phyloP scores from a whole-genome alignment of 257 asterid species.

The Plantago ovata region DNA sequence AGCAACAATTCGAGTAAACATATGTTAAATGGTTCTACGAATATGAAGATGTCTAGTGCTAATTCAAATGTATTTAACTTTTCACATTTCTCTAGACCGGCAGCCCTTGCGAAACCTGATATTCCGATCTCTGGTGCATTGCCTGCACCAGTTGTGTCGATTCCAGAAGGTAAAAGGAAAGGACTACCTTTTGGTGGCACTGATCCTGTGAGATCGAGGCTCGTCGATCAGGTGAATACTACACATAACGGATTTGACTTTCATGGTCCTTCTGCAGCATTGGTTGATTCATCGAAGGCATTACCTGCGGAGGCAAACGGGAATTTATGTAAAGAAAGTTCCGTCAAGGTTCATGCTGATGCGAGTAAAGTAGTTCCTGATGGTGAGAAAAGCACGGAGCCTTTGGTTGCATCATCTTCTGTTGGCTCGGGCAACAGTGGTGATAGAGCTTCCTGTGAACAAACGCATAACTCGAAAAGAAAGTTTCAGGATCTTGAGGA shows the following conservation, averaged over 20 bases:
- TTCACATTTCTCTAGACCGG: constrained; percentile 69
- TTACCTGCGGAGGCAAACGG: constrained; percentile 30
- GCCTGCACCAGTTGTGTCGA: constrained; percentile 36
- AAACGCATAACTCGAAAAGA: constrained; percentile 53
- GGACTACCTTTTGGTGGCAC: constrained; percentile 20
- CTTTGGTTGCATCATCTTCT: constrained; percentile 74
- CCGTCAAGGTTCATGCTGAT: constrained; percentile 26
- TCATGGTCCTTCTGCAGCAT: constrained; percentile 24
- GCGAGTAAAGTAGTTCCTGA: constrained; percentile 30
- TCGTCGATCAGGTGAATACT: constrained; percentile 24
- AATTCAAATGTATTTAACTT: constrained; percentile 54
- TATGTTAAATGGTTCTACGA: constrained; percentile 26
- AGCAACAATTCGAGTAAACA: constrained; percentile 34
- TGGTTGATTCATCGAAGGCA: constrained; percentile 16
- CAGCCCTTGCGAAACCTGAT: constrained; percentile 39
- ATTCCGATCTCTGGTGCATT: constrained; percentile 32
- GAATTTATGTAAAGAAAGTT: constrained; percentile 31
- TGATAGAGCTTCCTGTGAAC: constrained; percentile 70
- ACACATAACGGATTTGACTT: constrained; percentile 27
- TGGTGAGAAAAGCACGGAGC: constrained; percentile 52
- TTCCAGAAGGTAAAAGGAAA: constrained; percentile 32
- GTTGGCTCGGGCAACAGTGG: constrained; percentile 84
- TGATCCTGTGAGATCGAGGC: constrained; percentile 29
- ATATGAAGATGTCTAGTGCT: constrained; percentile 22
- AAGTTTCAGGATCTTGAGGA: constrained; percentile 59